Base-by-base conservation (phyloP, 192 early-diverging fungal genomes). In the Funneliformis geosporum region DNA sequence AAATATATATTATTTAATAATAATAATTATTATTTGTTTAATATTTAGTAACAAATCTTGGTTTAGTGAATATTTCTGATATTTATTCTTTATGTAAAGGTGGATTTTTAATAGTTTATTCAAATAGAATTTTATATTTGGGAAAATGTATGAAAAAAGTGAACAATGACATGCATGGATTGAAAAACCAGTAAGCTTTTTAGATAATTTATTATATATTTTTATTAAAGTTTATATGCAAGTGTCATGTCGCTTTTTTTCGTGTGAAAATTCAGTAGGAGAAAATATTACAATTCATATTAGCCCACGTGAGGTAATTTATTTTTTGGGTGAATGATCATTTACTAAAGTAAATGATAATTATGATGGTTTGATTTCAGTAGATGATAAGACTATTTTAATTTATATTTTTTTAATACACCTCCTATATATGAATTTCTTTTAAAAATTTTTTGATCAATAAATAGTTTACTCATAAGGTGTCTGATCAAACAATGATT, bases 91-190 rank as follows among this genome's bases (percentile, higher is more conserved):
- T 42, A 9, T 70, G 8, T 9, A 70, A 70, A 38, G 3, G n/a
- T 6, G 39, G 67, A 42, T 70, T 70, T 43, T 70, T 43, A 23
- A 18, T 70, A 39, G 39, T 70, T 3, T 70, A 70, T 70, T 70
- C 67, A 0, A 70, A 70, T 70, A 43, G 18, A 18, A 70, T 70
- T 38, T 70, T 70, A 40, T 70, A 39, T 70, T 70, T 43, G 39
- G 18, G 4, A 39, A 70, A n/a, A 33, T 70, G 8, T 70, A 43
- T 70, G 2, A 43, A 40, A 70, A 70, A 70, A 43, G n/a, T 70
- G 67, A 18, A 33, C 23, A 64, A 64, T 11, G 23, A 64, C 23
- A 64, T 64, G 27, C 25, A 64, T 64, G n/a, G 25, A 12, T 64
- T 12, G 10, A 64, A 28, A 64, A 64, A 14, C 62, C 27, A 64